phyloP scores from a whole-genome alignment of 805 yeast genomes.

The Cyberlindnera mississippiensis region DNA sequence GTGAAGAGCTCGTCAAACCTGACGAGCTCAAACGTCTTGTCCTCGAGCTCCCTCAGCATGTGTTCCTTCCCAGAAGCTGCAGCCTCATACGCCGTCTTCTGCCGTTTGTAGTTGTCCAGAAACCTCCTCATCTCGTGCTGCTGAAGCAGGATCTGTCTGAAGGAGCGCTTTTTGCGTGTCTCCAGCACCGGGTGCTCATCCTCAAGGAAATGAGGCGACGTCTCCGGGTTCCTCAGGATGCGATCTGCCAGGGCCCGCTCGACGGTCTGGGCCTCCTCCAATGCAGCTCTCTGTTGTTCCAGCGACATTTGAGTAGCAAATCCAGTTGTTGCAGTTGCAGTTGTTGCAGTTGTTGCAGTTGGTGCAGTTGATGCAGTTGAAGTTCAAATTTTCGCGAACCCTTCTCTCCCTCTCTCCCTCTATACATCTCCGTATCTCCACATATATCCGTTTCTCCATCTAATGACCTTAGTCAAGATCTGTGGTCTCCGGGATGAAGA shows the following conservation, averaged over 20 bases:
- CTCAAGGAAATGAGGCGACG: constrained; percentile 36
- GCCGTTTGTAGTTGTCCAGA: constrained; percentile 39
- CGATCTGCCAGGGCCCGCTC: constrained; percentile 65
- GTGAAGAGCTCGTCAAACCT: constrained; percentile 37
- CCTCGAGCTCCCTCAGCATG: constrained; percentile 19
- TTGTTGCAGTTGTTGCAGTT: neutral
- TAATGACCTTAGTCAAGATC: constrained; percentile 57
- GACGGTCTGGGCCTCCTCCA: constrained; percentile 69
- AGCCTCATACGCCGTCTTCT: neutral
- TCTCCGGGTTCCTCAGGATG: constrained; percentile 54
- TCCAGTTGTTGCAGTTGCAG: neutral
- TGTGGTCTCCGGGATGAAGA: constrained; percentile 74
- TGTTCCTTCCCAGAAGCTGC: neutral
- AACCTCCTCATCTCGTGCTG: constrained; percentile 64
- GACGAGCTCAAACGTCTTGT: constrained; percentile 28
- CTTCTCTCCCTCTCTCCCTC: too few species aligned
- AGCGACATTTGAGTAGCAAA: constrained; percentile 24
- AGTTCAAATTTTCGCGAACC: neutral
- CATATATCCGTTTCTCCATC: too few species aligned
- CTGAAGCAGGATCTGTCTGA: constrained; percentile 51
- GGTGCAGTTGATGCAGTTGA: neutral
- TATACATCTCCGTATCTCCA: too few species aligned
- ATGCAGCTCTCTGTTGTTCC: constrained; percentile 35
- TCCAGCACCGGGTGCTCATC: constrained; percentile 30
- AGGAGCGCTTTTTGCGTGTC: constrained; percentile 36